A percentile compares a stretch with the other conserved stretches of the same genome.
These are phyloP conservation scores for Mycoemilia scoparia DNA, from an alignment of 192 early-diverging fungal genomes.

Conservation along the genomic window DNA sequence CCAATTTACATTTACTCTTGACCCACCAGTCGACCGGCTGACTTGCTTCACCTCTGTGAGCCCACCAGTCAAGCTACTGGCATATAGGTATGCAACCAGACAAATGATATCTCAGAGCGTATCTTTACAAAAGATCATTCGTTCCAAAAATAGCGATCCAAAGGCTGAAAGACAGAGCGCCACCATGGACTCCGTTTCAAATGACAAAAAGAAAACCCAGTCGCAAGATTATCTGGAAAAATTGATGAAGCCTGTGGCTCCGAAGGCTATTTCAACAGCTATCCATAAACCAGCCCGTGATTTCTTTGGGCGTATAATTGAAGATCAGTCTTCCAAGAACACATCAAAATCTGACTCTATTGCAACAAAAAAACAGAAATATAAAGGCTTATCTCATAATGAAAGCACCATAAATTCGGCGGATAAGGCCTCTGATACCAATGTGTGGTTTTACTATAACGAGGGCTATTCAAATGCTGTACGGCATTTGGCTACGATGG, in stretches of 20 bases:
- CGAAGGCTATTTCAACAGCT: too few relatives aligned
- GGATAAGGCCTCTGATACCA: slow-evolving; percentile 1
- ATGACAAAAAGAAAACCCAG: slow-evolving; percentile 5
- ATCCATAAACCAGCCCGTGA: slow-evolving; percentile 40
- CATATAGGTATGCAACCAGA: slow-evolving; percentile 53
- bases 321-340: slow-evolving; percentile 6
- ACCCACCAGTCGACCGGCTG: slow-evolving; percentile 51
- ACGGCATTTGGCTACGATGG: slow-evolving; percentile 47
- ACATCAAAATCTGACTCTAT: background rate
- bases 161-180: slow-evolving; percentile 7
- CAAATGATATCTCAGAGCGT: slow-evolving; percentile 72
- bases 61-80: slow-evolving; percentile 12
- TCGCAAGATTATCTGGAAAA: slow-evolving; percentile 10
- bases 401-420: slow-evolving; percentile 4
- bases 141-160: slow-evolving; percentile 3
- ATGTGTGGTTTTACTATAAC: slow-evolving; percentile 56
- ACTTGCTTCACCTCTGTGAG: slow-evolving; percentile 7
- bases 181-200: slow-evolving; percentile 2
- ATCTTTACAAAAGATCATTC: slow-evolving; percentile 4
- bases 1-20: slow-evolving; percentile 29
- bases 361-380: slow-evolving; percentile 2
- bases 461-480: slow-evolving; percentile 90
- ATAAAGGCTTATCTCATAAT: background rate
- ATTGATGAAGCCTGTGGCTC: slow-evolving; percentile 6
- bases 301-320: slow-evolving; percentile 67